Evolutionary conservation across 169 alveolate genomes (phyloP).

Genomic region (Perkinsus marinus): DNA sequence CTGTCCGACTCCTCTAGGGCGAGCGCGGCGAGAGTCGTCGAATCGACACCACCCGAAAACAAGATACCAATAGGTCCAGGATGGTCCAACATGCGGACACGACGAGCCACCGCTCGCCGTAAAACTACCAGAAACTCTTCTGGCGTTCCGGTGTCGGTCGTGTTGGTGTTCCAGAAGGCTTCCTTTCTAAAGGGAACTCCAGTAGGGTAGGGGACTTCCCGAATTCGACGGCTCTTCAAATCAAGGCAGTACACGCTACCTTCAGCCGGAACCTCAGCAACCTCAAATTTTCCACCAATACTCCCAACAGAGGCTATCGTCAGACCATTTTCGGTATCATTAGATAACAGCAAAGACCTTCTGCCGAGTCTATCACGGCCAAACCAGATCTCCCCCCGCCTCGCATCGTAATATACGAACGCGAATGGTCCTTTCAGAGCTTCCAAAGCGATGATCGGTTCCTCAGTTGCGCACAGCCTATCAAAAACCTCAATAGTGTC

Average conservation of each 20-base stretch:
- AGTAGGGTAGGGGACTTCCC: not conserved
- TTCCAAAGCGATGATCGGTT: not conserved
- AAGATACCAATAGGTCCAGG: conserved; percentile 6
- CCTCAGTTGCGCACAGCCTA: not conserved
- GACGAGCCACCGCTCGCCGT: not conserved
- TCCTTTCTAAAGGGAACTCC: not conserved
- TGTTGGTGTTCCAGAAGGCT: not conserved
- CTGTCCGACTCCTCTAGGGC: not conserved
- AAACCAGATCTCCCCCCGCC: not conserved
- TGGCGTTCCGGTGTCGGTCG: not conserved
- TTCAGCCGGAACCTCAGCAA: not conserved
- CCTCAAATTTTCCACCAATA: not conserved
- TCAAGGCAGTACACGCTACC: not conserved
- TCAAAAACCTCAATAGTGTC: not conserved
- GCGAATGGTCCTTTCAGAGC: not conserved
- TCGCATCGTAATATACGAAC: not conserved
- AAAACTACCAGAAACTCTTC: not conserved
- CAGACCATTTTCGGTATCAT: not conserved
- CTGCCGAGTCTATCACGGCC: conserved; percentile 2
- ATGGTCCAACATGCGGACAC: not conserved
- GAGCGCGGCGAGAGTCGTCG: conserved; percentile 11
- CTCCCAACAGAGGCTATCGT: not conserved
- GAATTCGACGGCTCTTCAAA: not conserved
- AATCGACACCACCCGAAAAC: conserved; percentile 30
- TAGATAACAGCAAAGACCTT: not conserved